Percentiles rank a stretch among this genome's conserved stretches.
Evolutionary conservation across 2,329 filamentous ascomycete genomes (phyloP).

Genomic region (Ramularia endophylla): DNA sequence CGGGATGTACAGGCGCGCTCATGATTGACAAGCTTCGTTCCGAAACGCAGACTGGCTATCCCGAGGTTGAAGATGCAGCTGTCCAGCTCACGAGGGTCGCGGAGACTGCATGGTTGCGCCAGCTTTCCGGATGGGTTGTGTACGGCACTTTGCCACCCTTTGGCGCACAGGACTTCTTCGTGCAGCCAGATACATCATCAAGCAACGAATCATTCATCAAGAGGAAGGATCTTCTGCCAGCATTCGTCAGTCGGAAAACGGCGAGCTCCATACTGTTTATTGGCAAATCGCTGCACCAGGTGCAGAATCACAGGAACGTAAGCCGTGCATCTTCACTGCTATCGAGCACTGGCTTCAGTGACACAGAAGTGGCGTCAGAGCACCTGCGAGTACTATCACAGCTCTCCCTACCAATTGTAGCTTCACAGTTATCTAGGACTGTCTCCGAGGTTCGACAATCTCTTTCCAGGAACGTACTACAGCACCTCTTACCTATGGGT

Average conservation of each 20-base stretch:
- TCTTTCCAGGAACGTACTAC: constrained; percentile 76
- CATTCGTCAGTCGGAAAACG: constrained; percentile 68
- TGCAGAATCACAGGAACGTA: constrained; percentile 44
- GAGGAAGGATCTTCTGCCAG: constrained; percentile 60
- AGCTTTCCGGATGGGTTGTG: constrained; percentile 83
- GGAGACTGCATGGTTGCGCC: constrained; percentile 86
- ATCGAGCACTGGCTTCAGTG: constrained; percentile 28
- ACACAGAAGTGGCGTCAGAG: constrained; percentile 57
- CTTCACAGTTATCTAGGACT: constrained; percentile 62
- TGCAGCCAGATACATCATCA: constrained; percentile 36
- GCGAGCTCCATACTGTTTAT: constrained; percentile 85
- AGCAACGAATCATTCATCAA: constrained; percentile 48
- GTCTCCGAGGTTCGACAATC: constrained; percentile 73
- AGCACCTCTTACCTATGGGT: constrained; percentile 70
- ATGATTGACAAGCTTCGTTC: constrained; percentile 71
- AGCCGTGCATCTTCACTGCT: constrained; percentile 8
- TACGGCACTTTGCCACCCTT: constrained; percentile 77
- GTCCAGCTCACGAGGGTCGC: constrained; percentile 67
- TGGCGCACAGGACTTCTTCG: constrained; percentile 81
- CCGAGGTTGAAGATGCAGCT: constrained; percentile 74
- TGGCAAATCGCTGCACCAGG: constrained; percentile 80
- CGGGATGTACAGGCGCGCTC: constrained; percentile 46
- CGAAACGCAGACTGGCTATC: constrained; percentile 81
- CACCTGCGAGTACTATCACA: constrained; percentile 65
- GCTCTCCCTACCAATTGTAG: constrained; percentile 67